Percentiles rank a stretch among this genome's conserved stretches.
These are phyloP conservation scores for Leucaena leucocephala DNA, from an alignment of 306 rosid genomes.

Conservation along the genomic window DNA sequence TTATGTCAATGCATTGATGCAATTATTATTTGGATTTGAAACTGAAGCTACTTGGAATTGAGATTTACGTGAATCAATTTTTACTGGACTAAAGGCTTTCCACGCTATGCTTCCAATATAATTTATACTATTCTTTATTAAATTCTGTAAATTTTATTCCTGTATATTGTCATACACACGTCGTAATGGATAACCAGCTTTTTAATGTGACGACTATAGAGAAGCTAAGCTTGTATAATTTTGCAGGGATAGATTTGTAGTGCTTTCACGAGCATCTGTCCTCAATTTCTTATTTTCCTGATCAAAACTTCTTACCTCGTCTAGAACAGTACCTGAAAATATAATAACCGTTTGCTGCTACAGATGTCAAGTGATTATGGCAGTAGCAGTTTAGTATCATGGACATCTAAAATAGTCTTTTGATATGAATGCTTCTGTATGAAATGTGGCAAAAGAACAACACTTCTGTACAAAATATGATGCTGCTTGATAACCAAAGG, in stretches of 20 bases:
- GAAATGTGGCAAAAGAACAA: background rate
- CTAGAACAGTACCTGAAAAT: background rate
- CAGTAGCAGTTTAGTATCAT: slow-evolving; percentile 20
- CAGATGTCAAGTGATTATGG: slow-evolving; percentile 15
- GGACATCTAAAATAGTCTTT: slow-evolving; percentile 1
- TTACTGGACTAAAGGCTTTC: background rate
- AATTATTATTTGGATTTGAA: background rate
- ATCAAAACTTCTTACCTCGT: background rate
- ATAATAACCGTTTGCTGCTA: background rate
- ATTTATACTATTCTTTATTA: background rate
- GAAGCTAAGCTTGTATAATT: slow-evolving; percentile 22
- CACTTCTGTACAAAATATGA: background rate
- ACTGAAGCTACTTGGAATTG: slow-evolving; percentile 16
- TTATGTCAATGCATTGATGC: slow-evolving; percentile 17
- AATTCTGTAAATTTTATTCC: slow-evolving; percentile 21
- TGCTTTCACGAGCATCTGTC: background rate
- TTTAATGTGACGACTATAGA: background rate
- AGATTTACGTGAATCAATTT: background rate
- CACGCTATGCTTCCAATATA: slow-evolving; percentile 11
- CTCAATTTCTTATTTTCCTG: background rate
- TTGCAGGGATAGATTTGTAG: background rate
- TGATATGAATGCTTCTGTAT: background rate
- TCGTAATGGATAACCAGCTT: slow-evolving; percentile 1
- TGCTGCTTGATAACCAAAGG: slow-evolving; percentile 17
- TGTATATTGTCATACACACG: slow-evolving; percentile 13